phyloP scores from a whole-genome alignment of 176 grass and related monocot species.

The Eleusine indica region DNA sequence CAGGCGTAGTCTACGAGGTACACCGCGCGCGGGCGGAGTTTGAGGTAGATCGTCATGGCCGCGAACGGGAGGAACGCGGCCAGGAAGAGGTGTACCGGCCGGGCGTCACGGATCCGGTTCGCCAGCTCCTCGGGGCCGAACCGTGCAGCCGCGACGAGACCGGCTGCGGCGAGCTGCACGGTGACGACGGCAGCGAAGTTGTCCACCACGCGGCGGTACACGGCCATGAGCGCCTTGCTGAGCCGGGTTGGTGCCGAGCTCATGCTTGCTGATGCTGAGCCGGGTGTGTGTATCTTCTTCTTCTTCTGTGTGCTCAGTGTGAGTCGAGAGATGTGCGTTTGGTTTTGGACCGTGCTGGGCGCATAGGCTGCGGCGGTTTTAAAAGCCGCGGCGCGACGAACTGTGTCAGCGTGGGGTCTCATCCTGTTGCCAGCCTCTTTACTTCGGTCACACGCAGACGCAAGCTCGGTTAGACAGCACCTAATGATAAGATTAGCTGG shows the following conservation, averaged over 20 bases:
- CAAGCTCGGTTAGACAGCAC: background rate
- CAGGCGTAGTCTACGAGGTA: slow-evolving; percentile 66
- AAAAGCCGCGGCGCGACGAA: slow-evolving; percentile 12
- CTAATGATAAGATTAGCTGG: background rate
- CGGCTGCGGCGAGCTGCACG: background rate
- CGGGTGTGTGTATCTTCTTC: too few relatives aligned
- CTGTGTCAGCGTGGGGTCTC: background rate
- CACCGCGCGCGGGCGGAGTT: slow-evolving; percentile 35
- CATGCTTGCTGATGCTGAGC: background rate
- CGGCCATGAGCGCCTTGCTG: background rate
- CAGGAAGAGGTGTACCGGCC: slow-evolving; percentile 31
- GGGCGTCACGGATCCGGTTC: background rate
- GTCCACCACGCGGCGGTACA: slow-evolving; percentile 15
- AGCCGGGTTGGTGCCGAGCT: background rate
- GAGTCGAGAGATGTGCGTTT: background rate
- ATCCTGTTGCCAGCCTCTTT: background rate
- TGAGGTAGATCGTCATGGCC: slow-evolving; percentile 24
- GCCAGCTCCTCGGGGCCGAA: background rate
- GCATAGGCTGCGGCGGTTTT: slow-evolving; percentile 6
- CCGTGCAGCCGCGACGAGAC: background rate
- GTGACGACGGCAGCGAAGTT: slow-evolving; percentile 8
- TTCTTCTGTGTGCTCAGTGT: background rate
- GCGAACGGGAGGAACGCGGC: slow-evolving; percentile 34
- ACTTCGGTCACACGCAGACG: background rate
- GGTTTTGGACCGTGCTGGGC: background rate